Evolutionary conservation across 805 yeast species (phyloP), one percentile per base, ranked within the genome.

Genomic region (Kuraishia hungarica): DNA sequence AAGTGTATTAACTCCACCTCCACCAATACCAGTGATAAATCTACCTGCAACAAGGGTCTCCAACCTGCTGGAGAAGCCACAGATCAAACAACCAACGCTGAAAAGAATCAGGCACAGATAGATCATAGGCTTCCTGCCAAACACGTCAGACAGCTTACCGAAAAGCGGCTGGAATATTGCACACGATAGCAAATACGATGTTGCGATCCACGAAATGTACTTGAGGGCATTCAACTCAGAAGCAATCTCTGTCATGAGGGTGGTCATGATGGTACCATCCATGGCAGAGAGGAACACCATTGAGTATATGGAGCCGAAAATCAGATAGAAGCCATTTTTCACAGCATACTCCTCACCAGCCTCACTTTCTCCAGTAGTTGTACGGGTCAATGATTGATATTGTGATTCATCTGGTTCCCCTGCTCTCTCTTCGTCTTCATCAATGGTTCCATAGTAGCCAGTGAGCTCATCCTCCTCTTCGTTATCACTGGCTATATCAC

Each of bases 1-100:
- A 59, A 90, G 72, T 0, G 94, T 79, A 57, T 86, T 84, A 62
- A 90, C 78, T 1, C 97, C 97, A 2, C 93, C 90, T n/a, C 96
- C 96, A 15, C 97, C 97, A 60, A 88, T 78, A 10, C 97, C 97
- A 39, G 96, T 83, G 54, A 91, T 73, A 59, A 89, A 84, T 60
- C 90, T 70, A 7, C 86, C 79, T 26, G 71, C 53, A 7, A 84
- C 80, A 59, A 86, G 72, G 54, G 74, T 60, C 50, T 70, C 58
- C 17, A 84, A 75, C 15, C 78, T 70, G 51, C 72, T 69, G 1
- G 86, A 78, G 1, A 74, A 39, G 4, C 79, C 83, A 64, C 89
- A 84, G 51, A 83, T 74, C 15, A 79, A 62, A 59, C 82, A 77
- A 7, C 84, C 92, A 1, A 82, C 46, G 2, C 81, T 77, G 63